A percentile compares a stretch with the other conserved stretches of the same genome.
These are phyloP conservation scores for Platanus orientalis DNA, from an alignment of 164 flowering plant species.

Conservation along the genomic window DNA sequence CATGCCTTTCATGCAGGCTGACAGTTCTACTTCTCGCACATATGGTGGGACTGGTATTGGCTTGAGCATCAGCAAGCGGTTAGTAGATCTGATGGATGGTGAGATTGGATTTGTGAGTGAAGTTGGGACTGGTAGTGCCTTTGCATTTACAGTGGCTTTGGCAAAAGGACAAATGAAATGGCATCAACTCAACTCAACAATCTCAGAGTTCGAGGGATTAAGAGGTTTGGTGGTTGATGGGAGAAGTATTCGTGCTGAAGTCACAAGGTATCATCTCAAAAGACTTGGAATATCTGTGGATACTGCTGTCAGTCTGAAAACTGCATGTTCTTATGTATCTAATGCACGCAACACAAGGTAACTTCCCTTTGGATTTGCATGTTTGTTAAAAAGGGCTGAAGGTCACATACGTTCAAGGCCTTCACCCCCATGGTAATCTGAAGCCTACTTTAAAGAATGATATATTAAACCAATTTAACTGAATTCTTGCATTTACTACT, in stretches of 20 bases:
- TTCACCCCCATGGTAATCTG: neutral
- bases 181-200: slow-evolving; percentile 31
- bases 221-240: slow-evolving; percentile 71
- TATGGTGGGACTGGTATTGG: slow-evolving; percentile 99
- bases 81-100: slow-evolving; percentile 86
- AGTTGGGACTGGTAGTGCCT: slow-evolving; percentile 70
- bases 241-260: slow-evolving; percentile 71
- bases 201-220: slow-evolving; percentile 56
- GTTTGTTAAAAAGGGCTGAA: no score
- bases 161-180: slow-evolving; percentile 42
- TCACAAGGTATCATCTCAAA: slow-evolving; percentile 76
- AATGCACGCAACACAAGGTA: slow-evolving; percentile 34
- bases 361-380: no score
- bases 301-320: slow-evolving; percentile 25
- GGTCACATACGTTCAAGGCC: neutral
- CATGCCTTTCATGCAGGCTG: slow-evolving; percentile 95
- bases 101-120: slow-evolving; percentile 88
- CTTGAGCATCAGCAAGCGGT: slow-evolving; percentile 78
- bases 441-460: neutral
- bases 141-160: slow-evolving; percentile 63
- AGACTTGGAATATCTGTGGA: slow-evolving; percentile 70
- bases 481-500: no score
- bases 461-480: no score
- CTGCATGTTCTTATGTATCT: slow-evolving; percentile 40
- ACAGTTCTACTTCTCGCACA: slow-evolving; percentile 83